These are phyloP conservation scores for Euclidium syriacum DNA, from an alignment of 345 rosid genomes.

Conservation along the genomic window DNA sequence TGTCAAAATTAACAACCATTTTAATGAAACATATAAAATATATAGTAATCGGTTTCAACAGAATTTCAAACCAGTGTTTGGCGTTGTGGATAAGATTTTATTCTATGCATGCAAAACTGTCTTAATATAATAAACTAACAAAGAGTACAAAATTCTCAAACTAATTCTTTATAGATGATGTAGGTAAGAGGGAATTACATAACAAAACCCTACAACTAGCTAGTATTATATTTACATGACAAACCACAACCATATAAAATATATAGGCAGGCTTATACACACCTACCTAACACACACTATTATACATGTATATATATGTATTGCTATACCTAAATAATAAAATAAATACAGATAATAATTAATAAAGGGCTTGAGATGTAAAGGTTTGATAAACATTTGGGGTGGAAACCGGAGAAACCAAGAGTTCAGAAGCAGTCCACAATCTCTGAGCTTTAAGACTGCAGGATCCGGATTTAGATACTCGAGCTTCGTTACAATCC, in stretches of 20 bases:
- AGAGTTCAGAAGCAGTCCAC: slow-evolving; percentile 74
- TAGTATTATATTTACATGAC: slow-evolving; percentile 11
- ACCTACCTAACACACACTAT: background rate
- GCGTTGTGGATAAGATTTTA: background rate
- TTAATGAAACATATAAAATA: too few relatives aligned
- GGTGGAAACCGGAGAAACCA: slow-evolving; percentile 52
- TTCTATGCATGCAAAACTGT: background rate
- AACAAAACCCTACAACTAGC: slow-evolving; percentile 22
- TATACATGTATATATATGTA: background rate
- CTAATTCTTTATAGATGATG: background rate
- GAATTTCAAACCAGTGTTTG: too few relatives aligned
- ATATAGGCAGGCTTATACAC: slow-evolving; percentile 8
- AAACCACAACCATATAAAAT: background rate
- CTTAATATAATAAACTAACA: too few relatives aligned
- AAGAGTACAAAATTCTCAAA: background rate
- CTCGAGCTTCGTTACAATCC: slow-evolving; percentile 76
- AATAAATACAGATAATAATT: background rate
- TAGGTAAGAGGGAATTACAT: background rate
- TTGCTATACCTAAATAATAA: background rate
- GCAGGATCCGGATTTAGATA: slow-evolving; percentile 63
- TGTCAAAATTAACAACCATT: too few relatives aligned
- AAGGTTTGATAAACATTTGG: background rate
- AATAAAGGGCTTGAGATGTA: background rate
- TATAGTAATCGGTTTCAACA: too few relatives aligned
- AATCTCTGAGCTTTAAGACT: slow-evolving; percentile 53